phyloP scores from a whole-genome alignment of 768 basidiomycete species.

The Termitomyces sp. region DNA sequence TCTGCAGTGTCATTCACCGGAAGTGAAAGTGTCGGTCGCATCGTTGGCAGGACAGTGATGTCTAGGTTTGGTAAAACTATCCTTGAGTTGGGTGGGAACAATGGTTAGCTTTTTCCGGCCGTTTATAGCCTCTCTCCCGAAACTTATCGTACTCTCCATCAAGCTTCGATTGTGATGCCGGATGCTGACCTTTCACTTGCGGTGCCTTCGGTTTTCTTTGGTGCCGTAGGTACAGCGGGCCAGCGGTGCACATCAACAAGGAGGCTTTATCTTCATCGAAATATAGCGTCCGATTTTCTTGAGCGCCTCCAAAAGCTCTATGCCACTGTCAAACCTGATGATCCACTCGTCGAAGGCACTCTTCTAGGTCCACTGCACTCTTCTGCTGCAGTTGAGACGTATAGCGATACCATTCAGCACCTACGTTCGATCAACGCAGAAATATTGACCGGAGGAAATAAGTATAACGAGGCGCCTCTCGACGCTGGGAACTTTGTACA shows the following conservation, averaged over 20 bases:
- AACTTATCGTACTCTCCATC: conserved; percentile 15
- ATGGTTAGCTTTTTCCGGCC: conserved; percentile 47
- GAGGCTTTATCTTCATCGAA: conserved; percentile 80
- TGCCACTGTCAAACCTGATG: conserved; percentile 67
- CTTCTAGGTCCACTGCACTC: conserved; percentile 88
- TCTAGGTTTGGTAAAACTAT: conserved; percentile 86
- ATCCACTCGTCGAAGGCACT: conserved; percentile 70
- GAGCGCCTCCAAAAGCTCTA: conserved; percentile 71
- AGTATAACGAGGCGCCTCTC: conserved; percentile 45
- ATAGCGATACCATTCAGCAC: conserved; percentile 52
- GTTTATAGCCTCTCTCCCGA: conserved; percentile 7
- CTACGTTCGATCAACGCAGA: conserved; percentile 65
- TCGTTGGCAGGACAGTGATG: conserved; percentile 85
- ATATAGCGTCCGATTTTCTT: conserved; percentile 74
- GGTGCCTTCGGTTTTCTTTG: conserved; percentile 87
- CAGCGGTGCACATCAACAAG: conserved; percentile 89
- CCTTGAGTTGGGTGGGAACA: conserved; percentile 93
- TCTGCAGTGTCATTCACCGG: conserved; percentile 88
- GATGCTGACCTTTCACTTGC: conserved; percentile 92
- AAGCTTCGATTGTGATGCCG: conserved; percentile 88
- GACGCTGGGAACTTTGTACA: conserved; percentile 80
- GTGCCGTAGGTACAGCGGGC: conserved; percentile 79
- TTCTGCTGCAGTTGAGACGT: conserved; percentile 58
- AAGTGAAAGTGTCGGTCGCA: conserved; percentile 79
- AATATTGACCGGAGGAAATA: conserved; percentile 67